These are phyloP conservation scores for Gamsiella multidivaricata DNA, from an alignment of 192 early-diverging fungal species.

Conservation along the genomic window DNA sequence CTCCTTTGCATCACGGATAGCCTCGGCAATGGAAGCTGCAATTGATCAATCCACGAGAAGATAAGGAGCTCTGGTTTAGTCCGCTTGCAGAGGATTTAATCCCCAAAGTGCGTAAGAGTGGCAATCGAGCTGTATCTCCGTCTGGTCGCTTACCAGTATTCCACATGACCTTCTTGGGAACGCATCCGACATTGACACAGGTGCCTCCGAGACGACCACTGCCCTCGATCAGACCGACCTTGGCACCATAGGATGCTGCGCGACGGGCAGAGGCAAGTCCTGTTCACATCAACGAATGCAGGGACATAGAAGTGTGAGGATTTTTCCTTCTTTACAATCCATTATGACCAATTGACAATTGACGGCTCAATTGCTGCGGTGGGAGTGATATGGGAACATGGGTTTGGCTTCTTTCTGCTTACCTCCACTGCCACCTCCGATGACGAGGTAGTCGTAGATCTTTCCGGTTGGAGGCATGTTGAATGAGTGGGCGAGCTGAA, in stretches of 20 bases:
- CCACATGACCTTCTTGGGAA: slow-evolving; percentile 96
- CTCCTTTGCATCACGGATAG: slow-evolving; percentile 86
- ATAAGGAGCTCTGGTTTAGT: too few species aligned
- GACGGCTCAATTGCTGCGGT: background rate
- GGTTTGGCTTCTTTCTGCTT: too few species aligned
- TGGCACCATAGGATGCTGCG: slow-evolving; percentile 90
- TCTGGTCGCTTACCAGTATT: slow-evolving; percentile 77
- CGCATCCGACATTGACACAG: slow-evolving; percentile 96
- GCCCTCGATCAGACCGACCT: slow-evolving; percentile 89
- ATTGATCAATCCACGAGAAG: background rate
- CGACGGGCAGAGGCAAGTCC: slow-evolving; percentile 94
- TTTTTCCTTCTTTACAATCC: too few species aligned
- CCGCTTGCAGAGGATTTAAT: too few species aligned
- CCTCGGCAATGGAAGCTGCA: slow-evolving; percentile 83
- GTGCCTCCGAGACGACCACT: slow-evolving; percentile 83
- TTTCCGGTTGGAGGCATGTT: slow-evolving; percentile 54
- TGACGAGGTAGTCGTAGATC: slow-evolving; percentile 93
- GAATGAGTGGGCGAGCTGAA: slow-evolving; percentile 45
- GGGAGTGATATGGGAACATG: too few species aligned
- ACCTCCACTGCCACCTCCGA: slow-evolving; percentile 89
- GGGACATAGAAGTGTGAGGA: background rate
- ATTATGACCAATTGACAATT: background rate
- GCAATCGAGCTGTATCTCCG: background rate
- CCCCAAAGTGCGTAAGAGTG: background rate
- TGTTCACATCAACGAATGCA: background rate